Evolutionary conservation across 2,329 filamentous ascomycete species (phyloP).

Genomic region (Penicillium palitans): DNA sequence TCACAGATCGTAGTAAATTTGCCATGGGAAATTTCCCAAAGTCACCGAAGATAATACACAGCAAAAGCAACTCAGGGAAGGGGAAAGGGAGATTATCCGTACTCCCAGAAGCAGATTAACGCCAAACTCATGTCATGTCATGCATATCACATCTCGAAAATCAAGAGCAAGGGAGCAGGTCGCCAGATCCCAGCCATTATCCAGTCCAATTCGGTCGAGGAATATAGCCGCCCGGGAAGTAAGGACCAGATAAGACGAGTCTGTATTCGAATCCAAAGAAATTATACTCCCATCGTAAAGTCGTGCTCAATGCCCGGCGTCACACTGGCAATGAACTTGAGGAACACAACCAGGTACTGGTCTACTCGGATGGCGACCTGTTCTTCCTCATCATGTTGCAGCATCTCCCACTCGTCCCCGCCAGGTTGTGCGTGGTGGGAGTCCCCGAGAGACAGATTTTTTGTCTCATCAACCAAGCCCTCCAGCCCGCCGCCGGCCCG

Average conservation of each 20-base stretch:
- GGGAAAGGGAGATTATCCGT: background rate
- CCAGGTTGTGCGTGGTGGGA: slow-evolving; percentile 39
- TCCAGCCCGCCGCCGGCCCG: slow-evolving; percentile 63
- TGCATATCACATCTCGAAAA: slow-evolving; percentile 19
- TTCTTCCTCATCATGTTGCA: slow-evolving; percentile 53
- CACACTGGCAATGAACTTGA: slow-evolving; percentile 78
- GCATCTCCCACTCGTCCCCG: slow-evolving; percentile 65
- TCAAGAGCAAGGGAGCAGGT: background rate
- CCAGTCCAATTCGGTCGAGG: background rate
- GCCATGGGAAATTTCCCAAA: background rate
- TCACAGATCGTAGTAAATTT: background rate
- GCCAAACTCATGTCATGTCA: slow-evolving; percentile 25
- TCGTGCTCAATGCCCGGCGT: slow-evolving; percentile 97
- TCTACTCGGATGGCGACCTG: slow-evolving; percentile 52
- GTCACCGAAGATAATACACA: background rate
- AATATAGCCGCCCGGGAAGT: background rate
- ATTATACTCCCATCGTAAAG: slow-evolving; percentile 90
- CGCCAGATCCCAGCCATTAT: background rate
- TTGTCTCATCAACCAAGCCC: slow-evolving; percentile 79
- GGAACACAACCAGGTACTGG: slow-evolving; percentile 54
- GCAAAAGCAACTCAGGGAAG: background rate
- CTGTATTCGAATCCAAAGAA: background rate
- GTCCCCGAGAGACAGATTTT: slow-evolving; percentile 60
- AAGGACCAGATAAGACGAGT: background rate
- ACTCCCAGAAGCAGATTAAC: slow-evolving; percentile 19